These are phyloP conservation scores for Penicillium chermesinum DNA, from an alignment of 495 filamentous ascomycete species.

Conservation along the genomic window DNA sequence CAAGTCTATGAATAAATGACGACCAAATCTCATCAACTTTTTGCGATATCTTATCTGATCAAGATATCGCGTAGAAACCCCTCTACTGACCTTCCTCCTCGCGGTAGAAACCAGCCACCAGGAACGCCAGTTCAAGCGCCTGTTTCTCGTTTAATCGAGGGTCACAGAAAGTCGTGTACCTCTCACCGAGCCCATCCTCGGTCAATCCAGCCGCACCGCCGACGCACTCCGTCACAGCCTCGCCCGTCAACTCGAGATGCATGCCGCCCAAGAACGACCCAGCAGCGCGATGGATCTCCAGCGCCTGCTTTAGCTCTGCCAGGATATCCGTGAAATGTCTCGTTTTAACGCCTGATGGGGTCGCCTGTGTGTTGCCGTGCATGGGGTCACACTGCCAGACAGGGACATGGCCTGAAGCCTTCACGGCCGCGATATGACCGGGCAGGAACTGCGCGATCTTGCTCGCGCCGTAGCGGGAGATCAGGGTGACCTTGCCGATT, in stretches of 20 bases:
- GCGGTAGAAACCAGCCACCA: slow-evolving; percentile 82
- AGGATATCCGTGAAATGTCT: slow-evolving; percentile 82
- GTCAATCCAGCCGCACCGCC: slow-evolving; percentile 83
- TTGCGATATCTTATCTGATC: background rate
- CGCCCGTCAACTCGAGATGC: slow-evolving; percentile 91
- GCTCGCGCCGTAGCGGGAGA: slow-evolving; percentile 83
- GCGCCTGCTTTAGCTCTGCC: slow-evolving; percentile 70
- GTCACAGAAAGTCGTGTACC: slow-evolving; percentile 95
- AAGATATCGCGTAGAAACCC: background rate
- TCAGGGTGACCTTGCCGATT: slow-evolving; percentile 88
- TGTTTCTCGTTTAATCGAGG: slow-evolving; percentile 96
- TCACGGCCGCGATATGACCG: slow-evolving; percentile 79
- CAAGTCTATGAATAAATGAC: background rate
- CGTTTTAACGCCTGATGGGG: slow-evolving; percentile 73
- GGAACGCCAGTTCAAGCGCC: slow-evolving; percentile 87
- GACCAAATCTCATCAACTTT: too few relatives aligned
- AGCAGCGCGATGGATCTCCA: slow-evolving; percentile 76
- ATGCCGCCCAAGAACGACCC: slow-evolving; percentile 86
- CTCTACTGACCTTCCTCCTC: slow-evolving; percentile 28
- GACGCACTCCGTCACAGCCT: slow-evolving; percentile 92
- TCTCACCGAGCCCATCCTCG: slow-evolving; percentile 78
- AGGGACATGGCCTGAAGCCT: slow-evolving; percentile 64
- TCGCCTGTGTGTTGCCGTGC: slow-evolving; percentile 73
- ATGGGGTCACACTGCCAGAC: slow-evolving; percentile 99
- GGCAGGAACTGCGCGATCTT: slow-evolving; percentile 69